Conservation (phyloP, 192 early-diverging fungal genomes). For the Glomus cerebriforme region DNA sequence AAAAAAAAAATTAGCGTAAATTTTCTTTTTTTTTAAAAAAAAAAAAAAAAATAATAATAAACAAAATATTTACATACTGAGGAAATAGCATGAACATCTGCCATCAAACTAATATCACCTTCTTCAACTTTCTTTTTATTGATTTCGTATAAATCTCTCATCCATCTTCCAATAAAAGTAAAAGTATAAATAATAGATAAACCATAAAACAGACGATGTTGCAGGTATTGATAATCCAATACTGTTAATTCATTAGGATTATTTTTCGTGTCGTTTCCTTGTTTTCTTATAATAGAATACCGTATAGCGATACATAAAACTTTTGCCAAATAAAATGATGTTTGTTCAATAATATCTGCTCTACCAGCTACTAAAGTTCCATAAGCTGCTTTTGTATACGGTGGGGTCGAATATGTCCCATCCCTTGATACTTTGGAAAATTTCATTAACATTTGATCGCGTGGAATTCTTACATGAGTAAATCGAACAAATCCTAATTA, state of each 20-base stretch:
- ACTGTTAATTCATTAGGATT: constrained; percentile 69
- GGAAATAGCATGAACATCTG: constrained; percentile 79
- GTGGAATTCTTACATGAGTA: constrained; percentile 79
- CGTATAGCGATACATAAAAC: constrained; percentile 85
- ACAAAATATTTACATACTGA: constrained; percentile 54
- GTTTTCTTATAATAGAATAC: constrained; percentile 81
- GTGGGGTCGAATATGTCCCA: constrained; percentile 72
- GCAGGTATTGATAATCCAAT: constrained; percentile 84
- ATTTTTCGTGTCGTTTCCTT: constrained; percentile 56
- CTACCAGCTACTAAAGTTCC: constrained; percentile 76
- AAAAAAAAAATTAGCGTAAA: neutral
- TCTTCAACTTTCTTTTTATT: constrained; percentile 65
- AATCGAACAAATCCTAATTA: constrained; percentile 75
- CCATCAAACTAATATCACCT: constrained; percentile 45
- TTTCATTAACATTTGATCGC: constrained; percentile 85
- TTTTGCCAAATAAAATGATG: constrained; percentile 43
- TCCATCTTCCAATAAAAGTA: constrained; percentile 77
- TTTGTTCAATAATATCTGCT: constrained; percentile 71
- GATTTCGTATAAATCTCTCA: constrained; percentile 63
- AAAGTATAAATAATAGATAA: constrained; percentile 82
- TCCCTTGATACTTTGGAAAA: constrained; percentile 73
- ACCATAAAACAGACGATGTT: constrained; percentile 77
- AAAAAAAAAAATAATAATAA: neutral
- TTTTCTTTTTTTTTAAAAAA: neutral
- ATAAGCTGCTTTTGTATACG: constrained; percentile 77